These are phyloP conservation scores for Aquanectria penicillioides DNA, from an alignment of 2,329 filamentous ascomycete species.

Conservation along the genomic window DNA sequence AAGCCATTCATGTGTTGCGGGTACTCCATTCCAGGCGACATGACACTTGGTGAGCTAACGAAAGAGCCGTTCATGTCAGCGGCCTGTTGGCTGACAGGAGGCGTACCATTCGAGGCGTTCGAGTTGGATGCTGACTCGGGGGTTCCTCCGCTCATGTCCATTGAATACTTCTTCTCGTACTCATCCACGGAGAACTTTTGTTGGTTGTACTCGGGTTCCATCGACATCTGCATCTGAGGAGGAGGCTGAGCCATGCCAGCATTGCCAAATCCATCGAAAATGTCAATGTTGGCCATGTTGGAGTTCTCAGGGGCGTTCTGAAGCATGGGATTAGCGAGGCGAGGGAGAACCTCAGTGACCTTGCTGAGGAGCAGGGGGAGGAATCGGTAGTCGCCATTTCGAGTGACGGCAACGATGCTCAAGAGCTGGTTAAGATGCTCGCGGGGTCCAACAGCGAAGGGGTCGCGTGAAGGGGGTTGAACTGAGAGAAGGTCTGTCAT, in stretches of 20 bases:
- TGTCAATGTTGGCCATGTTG: constrained; percentile 65
- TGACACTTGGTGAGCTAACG: constrained; percentile 61
- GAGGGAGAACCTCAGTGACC: constrained; percentile 76
- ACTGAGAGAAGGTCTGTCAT: constrained; percentile 78
- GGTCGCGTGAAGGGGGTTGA: constrained; percentile 67
- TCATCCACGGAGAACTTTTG: constrained; percentile 57
- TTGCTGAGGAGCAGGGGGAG: constrained; percentile 81
- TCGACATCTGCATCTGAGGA: constrained; percentile 52
- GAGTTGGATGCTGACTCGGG: constrained; percentile 47
- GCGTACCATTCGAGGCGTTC: constrained; percentile 43
- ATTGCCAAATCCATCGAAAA: constrained; percentile 74
- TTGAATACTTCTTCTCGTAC: constrained; percentile 52
- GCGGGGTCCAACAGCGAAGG: constrained; percentile 73
- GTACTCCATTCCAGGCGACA: constrained; percentile 64
- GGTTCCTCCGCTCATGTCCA: constrained; percentile 48
- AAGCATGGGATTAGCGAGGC: constrained; percentile 68
- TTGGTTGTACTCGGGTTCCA: constrained; percentile 59
- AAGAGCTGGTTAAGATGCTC: constrained; percentile 79
- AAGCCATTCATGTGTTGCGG: constrained; percentile 57
- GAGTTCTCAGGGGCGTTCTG: constrained; percentile 66
- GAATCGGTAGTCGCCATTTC: constrained; percentile 80
- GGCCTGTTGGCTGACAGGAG: constrained; percentile 40
- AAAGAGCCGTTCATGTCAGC: constrained; percentile 60
- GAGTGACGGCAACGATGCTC: constrained; percentile 73
- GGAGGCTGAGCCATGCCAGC: constrained; percentile 68